Evolutionary conservation across 306 rosid species (phyloP).

Genomic region (Glycine tomentella): DNA sequence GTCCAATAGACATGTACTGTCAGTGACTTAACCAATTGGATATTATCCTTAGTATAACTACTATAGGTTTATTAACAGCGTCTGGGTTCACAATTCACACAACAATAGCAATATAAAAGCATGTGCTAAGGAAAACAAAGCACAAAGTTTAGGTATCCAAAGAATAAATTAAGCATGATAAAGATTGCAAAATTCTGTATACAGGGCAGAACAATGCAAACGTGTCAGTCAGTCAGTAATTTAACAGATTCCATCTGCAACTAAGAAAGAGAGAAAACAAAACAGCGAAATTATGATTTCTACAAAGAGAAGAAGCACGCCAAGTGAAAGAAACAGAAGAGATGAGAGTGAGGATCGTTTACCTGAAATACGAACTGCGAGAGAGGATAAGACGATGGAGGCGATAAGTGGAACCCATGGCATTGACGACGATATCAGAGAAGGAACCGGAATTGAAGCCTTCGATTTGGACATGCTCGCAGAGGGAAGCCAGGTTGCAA

Average conservation of each 20-base stretch:
- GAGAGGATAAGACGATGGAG: slow-evolving; percentile 97
- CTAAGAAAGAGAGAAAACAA: neutral
- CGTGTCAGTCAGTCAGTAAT: neutral
- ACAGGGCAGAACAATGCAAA: neutral
- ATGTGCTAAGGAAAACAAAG: neutral
- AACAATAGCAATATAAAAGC: neutral
- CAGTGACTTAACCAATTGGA: neutral
- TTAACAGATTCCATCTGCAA: neutral
- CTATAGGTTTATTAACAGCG: neutral
- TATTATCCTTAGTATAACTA: neutral
- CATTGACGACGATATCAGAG: slow-evolving; percentile 83
- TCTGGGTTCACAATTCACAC: neutral
- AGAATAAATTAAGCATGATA: neutral
- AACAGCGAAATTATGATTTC: neutral
- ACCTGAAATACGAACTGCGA: slow-evolving; percentile 99
- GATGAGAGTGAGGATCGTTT: neutral
- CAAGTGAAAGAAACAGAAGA: neutral
- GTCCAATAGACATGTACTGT: neutral
- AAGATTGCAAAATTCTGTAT: neutral
- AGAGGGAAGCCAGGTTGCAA: slow-evolving; percentile 93
- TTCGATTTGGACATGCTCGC: slow-evolving; percentile 92
- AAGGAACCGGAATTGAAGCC: slow-evolving; percentile 90
- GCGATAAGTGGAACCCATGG: slow-evolving; percentile 88
- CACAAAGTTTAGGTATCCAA: neutral
- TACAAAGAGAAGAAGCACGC: neutral